phyloP scores from a whole-genome alignment of 148 eudicot genomes.

The Amaranthus cruentus region DNA sequence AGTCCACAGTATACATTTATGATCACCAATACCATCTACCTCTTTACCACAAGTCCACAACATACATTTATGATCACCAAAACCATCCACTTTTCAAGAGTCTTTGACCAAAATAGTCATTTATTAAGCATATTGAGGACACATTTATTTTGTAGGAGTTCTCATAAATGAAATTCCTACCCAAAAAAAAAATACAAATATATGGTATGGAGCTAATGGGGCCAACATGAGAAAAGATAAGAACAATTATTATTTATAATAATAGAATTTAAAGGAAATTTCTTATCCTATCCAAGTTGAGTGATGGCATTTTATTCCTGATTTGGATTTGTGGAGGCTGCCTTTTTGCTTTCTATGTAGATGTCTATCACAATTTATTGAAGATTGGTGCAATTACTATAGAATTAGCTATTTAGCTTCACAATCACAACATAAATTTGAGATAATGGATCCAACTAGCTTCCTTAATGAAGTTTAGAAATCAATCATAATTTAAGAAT shows the following conservation, averaged over 20 bases:
- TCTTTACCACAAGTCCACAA: too few relatives aligned
- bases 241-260: neutral
- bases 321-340: constrained; percentile 8
- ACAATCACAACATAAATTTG: too few relatives aligned
- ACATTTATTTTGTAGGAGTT: neutral
- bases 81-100: neutral
- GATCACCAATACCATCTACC: too few relatives aligned
- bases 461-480: too few relatives aligned
- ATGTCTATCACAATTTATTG: too few relatives aligned
- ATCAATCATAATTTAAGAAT: too few relatives aligned
- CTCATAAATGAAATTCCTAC: too few relatives aligned
- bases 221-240: neutral
- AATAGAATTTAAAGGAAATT: neutral
- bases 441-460: too few relatives aligned
- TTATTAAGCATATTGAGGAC: neutral
- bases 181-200: neutral
- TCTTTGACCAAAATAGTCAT: neutral
- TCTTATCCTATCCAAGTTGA: neutral
- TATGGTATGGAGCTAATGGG: neutral
- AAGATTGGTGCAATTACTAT: too few relatives aligned
- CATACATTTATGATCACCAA: too few relatives aligned
- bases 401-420: too few relatives aligned
- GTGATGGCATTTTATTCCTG: neutral
- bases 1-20: too few relatives aligned
- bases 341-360: constrained; percentile 11